phyloP scores from a whole-genome alignment of 2,329 filamentous ascomycete species.

The Xenosphaeropsis pyriputrescens region DNA sequence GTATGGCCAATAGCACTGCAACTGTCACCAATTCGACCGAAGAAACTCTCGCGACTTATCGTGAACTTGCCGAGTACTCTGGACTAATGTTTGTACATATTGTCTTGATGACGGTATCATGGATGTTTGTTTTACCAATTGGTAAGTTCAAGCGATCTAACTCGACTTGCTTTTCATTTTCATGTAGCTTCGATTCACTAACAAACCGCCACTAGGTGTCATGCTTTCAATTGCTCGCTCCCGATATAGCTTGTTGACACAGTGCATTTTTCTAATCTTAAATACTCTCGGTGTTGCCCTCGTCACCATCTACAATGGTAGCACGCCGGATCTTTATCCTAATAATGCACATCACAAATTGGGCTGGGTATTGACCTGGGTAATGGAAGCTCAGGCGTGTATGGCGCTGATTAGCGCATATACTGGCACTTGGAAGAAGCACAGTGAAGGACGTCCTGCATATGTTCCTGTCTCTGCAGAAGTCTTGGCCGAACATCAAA shows the following conservation, averaged over 20 bases:
- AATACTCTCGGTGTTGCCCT: conserved; percentile 52
- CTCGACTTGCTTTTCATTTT: neutral
- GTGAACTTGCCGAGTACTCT: conserved; percentile 22
- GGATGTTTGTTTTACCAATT: conserved; percentile 55
- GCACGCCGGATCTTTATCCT: conserved; percentile 72
- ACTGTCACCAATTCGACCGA: conserved; percentile 3
- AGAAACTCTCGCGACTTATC: conserved; percentile 22
- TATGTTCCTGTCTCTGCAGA: conserved; percentile 49
- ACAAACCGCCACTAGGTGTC: conserved; percentile 25
- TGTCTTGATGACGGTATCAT: conserved; percentile 49
- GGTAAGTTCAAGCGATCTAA: conserved; percentile 29
- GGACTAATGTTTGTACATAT: conserved; percentile 40
- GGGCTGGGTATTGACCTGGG: conserved; percentile 70
- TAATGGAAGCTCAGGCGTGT: conserved; percentile 54
- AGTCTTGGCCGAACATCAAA: conserved; percentile 36
- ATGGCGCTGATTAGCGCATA: conserved; percentile 25
- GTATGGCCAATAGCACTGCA: conserved; percentile 1
- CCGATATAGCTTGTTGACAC: conserved; percentile 52
- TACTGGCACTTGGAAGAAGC: conserved; percentile 10
- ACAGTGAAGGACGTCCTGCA: conserved; percentile 32
- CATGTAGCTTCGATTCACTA: conserved; percentile 2
- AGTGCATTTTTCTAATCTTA: conserved; percentile 49
- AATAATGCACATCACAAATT: conserved; percentile 80
- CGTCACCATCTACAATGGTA: conserved; percentile 59
- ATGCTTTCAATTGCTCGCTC: conserved; percentile 79